phyloP scores from a whole-genome alignment of 306 rosid species.

The Lathyrus aphaca region DNA sequence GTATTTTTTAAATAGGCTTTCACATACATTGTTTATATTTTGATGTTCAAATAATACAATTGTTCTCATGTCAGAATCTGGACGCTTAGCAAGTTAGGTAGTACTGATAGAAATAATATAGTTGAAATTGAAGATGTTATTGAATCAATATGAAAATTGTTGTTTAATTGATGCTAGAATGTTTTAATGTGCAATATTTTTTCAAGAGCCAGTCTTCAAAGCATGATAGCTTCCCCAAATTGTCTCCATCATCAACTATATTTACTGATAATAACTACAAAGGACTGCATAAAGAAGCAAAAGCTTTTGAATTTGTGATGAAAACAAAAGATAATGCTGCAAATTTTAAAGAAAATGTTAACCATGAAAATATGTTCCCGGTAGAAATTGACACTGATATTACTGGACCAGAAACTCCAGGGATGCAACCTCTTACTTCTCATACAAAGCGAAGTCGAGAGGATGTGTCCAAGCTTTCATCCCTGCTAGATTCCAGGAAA shows the following conservation, averaged over 20 bases:
- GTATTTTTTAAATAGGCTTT: background rate
- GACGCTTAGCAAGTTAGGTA: constrained; percentile 14
- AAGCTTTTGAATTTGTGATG: constrained; percentile 38
- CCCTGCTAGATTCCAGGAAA: constrained; percentile 58
- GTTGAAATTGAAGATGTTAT: constrained; percentile 3
- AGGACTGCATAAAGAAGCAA: constrained; percentile 41
- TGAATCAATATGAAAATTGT: background rate
- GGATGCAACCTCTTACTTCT: constrained; percentile 59
- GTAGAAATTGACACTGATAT: constrained; percentile 50
- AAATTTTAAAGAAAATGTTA: constrained; percentile 39
- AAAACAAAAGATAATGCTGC: constrained; percentile 37
- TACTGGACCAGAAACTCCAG: constrained; percentile 83
- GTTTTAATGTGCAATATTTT: background rate
- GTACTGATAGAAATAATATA: background rate
- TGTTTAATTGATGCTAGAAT: constrained; percentile 11
- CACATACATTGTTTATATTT: too few relatives aligned
- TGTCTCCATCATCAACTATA: constrained; percentile 36
- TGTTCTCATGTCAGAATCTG: background rate
- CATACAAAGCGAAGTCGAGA: constrained; percentile 67
- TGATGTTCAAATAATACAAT: background rate
- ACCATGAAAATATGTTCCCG: constrained; percentile 30
- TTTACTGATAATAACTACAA: constrained; percentile 28
- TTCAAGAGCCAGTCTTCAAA: constrained; percentile 53
- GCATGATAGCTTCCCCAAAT: constrained; percentile 36
- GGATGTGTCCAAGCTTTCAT: constrained; percentile 44